These are phyloP conservation scores for Solanum phureja DNA, from an alignment of 257 asterid genomes.

Conservation along the genomic window DNA sequence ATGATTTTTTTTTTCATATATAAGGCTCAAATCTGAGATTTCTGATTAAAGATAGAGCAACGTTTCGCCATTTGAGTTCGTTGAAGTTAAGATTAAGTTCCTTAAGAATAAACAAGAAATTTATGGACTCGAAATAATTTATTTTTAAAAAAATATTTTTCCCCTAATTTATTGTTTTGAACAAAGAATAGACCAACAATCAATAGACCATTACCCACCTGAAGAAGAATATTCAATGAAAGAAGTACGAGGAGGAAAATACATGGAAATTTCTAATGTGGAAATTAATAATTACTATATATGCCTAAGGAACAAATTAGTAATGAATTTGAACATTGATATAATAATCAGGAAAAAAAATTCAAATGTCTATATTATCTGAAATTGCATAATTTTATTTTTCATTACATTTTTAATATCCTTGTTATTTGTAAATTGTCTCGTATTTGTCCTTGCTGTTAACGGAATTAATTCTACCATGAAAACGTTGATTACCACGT, in stretches of 20 bases:
- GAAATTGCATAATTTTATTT: not conserved
- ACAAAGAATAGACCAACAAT: not conserved
- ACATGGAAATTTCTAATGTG: not conserved
- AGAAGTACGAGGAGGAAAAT: not conserved
- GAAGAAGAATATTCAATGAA: not conserved
- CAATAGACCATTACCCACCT: not conserved
- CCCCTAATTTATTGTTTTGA: not conserved
- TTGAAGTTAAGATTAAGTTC: not conserved
- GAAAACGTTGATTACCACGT: not conserved
- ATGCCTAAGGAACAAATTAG: not conserved
- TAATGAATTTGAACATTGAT: not conserved
- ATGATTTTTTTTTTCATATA: not conserved
- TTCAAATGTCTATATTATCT: not conserved
- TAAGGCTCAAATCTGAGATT: no score
- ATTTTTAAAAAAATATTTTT: no score
- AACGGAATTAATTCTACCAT: not conserved
- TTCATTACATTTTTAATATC: not conserved
- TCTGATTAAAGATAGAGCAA: no score
- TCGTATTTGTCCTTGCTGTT: not conserved
- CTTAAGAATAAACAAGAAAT: not conserved
- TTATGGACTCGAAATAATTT: not conserved
- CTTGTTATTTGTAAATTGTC: not conserved
- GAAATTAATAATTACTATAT: not conserved
- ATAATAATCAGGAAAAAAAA: not conserved
- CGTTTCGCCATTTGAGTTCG: not conserved